These are phyloP conservation scores for Cotoneaster glaucophyllus DNA, from an alignment of 306 rosid genomes.

Conservation along the genomic window DNA sequence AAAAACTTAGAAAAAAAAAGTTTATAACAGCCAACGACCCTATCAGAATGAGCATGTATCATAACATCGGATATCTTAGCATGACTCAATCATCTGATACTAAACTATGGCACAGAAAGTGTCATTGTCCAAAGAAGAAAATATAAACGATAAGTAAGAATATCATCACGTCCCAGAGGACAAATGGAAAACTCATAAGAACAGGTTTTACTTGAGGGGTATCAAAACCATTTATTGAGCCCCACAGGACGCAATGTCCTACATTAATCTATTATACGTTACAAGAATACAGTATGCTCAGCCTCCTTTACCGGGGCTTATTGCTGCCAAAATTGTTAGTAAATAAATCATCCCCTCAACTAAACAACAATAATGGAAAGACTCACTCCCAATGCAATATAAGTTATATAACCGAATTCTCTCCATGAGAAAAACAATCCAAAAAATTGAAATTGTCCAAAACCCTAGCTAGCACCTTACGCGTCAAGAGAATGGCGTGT, in stretches of 20 bases:
- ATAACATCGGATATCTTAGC: not conserved
- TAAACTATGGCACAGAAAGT: not conserved
- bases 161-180: not conserved
- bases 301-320: conserved; percentile 22
- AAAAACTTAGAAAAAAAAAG: not conserved
- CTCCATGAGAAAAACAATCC: conserved; percentile 13
- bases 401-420: conserved; percentile 6
- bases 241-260: not conserved
- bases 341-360: conserved; percentile 17
- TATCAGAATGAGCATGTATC: not conserved
- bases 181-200: not conserved
- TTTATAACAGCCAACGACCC: not conserved
- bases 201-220: not conserved
- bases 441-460: conserved; percentile 21
- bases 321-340: conserved; percentile 17
- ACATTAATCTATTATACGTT: not conserved
- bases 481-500: conserved; percentile 49
- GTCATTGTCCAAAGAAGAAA: not conserved
- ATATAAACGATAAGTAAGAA: not conserved
- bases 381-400: conserved; percentile 11
- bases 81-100: not conserved
- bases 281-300: conserved; percentile 15
- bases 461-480: conserved; percentile 40
- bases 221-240: not conserved
- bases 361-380: conserved; percentile 13